Percentiles rank a stretch among this genome's conserved stretches.
Conservation (phyloP, 257 asterid species). For the Mentha longifolia region DNA sequence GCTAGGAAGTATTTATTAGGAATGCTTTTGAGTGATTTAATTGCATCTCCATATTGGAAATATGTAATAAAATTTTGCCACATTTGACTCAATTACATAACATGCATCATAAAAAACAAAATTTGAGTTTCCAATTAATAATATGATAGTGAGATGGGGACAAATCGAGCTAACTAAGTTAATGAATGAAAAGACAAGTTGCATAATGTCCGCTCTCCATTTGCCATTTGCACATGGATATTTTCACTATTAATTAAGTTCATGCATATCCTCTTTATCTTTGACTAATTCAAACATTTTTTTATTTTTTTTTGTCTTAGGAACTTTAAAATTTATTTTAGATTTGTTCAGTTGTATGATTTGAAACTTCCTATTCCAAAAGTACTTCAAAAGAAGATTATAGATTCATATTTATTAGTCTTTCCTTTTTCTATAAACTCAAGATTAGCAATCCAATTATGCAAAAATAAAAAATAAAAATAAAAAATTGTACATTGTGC, state of each 20-base stretch:
- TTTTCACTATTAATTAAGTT: background rate
- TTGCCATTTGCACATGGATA: conserved; percentile 25
- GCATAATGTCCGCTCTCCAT: conserved; percentile 8
- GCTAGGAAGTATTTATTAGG: too few species aligned
- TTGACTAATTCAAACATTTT: background rate
- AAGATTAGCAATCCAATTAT: background rate
- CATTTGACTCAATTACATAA: background rate
- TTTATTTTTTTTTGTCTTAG: background rate
- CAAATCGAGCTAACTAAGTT: conserved; percentile 14
- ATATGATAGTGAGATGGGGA: background rate
- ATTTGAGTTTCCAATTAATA: background rate
- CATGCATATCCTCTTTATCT: background rate
- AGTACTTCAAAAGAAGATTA: too few species aligned
- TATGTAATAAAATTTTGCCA: background rate
- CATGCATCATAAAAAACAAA: background rate
- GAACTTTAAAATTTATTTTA: too few species aligned
- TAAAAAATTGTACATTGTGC: background rate
- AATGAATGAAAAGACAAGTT: conserved; percentile 19
- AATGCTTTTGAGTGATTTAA: background rate
- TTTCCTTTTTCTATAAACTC: too few species aligned
- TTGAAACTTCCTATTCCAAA: background rate
- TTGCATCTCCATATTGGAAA: background rate
- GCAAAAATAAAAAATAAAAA: background rate
- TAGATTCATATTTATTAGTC: too few species aligned
- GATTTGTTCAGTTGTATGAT: background rate